phyloP scores from a whole-genome alignment of 139 green algal species.

The Chlorella sp. region DNA sequence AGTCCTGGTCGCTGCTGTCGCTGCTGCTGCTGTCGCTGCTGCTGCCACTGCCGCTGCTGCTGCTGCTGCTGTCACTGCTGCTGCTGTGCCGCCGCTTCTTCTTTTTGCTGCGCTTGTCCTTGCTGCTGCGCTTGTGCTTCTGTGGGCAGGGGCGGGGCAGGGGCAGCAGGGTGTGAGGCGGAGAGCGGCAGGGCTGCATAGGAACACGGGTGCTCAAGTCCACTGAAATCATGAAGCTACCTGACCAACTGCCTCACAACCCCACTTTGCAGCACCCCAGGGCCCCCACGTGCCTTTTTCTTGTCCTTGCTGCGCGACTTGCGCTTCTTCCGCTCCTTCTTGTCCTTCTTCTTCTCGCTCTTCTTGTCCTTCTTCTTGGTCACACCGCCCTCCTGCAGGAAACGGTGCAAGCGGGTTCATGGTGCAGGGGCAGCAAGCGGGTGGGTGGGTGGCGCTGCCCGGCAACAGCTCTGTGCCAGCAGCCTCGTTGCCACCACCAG shows the following conservation, averaged over 20 bases:
- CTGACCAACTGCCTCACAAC: too few species aligned
- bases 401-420: too few species aligned
- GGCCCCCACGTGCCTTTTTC: slow-evolving; percentile 5
- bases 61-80: slow-evolving; percentile 37
- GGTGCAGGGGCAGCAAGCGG: too few species aligned
- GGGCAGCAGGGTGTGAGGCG: too few species aligned
- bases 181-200: too few species aligned
- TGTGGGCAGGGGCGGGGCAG: too few species aligned
- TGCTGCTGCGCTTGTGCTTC: slow-evolving; percentile 39
- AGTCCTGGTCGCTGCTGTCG: slow-evolving; percentile 1
- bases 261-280: too few species aligned
- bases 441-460: too few species aligned
- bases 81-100: slow-evolving; percentile 42
- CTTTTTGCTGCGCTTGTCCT: slow-evolving; percentile 38
- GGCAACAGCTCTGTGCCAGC: too few species aligned
- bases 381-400: slow-evolving; percentile 11
- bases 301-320: slow-evolving; percentile 32
- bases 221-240: too few species aligned
- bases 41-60: slow-evolving; percentile 5
- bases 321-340: slow-evolving; percentile 34
- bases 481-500: too few species aligned
- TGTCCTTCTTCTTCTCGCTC: slow-evolving; percentile 31
- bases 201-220: too few species aligned
- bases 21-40: slow-evolving; percentile 6
- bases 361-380: slow-evolving; percentile 36